These are phyloP conservation scores for Dacryopinax spathularia DNA, from an alignment of 768 basidiomycete species.

Conservation along the genomic window DNA sequence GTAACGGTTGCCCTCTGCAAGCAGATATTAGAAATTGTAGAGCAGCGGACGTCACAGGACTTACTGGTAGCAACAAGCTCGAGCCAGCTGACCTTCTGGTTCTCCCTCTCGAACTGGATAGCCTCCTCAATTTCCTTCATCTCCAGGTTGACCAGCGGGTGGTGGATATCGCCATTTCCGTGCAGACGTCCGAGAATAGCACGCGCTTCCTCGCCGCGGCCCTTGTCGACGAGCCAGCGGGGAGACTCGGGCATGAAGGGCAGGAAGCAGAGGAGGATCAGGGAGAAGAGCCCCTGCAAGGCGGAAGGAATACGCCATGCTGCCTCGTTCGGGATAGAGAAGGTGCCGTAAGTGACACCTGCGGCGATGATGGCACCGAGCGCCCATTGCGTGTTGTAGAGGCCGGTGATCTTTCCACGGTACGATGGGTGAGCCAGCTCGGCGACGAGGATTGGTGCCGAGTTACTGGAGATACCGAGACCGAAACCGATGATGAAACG, in stretches of 20 bases:
- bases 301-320: slow-evolving; percentile 56
- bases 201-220: slow-evolving; percentile 36
- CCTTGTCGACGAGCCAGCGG: slow-evolving; percentile 47
- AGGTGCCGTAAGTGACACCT: neutral
- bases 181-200: slow-evolving; percentile 42
- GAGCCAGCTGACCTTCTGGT: slow-evolving; percentile 33
- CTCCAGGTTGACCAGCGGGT: slow-evolving; percentile 45
- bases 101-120: slow-evolving; percentile 38
- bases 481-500: slow-evolving; percentile 56
- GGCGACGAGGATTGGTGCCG: slow-evolving; percentile 3
- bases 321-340: slow-evolving; percentile 29
- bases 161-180: slow-evolving; percentile 35
- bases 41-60: slow-evolving; percentile 34
- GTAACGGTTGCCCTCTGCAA: neutral
- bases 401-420: slow-evolving; percentile 4
- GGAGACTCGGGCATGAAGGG: slow-evolving; percentile 49
- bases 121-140: slow-evolving; percentile 43
- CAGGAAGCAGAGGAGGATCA: slow-evolving; percentile 19
- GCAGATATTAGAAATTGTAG: neutral
- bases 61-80: slow-evolving; percentile 33
- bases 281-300: slow-evolving; percentile 23
- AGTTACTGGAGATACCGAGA: slow-evolving; percentile 49
- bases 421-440: slow-evolving; percentile 10
- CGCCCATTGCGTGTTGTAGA: slow-evolving; percentile 9
- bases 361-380: slow-evolving; percentile 20